Conservation (phyloP, 495 filamentous ascomycete species). For the Rhizodiscina lignyota region DNA sequence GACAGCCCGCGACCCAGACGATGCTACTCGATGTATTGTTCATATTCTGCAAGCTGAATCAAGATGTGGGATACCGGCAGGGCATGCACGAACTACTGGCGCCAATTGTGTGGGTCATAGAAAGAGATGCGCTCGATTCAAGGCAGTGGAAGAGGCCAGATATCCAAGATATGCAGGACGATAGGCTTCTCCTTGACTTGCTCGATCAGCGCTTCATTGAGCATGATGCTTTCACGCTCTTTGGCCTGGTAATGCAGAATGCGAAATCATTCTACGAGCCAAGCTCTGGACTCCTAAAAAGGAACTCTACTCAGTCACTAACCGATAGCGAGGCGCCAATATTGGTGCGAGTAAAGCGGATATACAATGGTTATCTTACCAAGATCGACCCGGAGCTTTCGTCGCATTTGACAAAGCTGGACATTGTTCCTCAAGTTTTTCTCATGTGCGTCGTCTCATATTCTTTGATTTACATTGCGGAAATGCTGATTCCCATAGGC, state of each 20-base stretch:
- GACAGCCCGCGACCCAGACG: slow-evolving; percentile 56
- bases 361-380: slow-evolving; percentile 65
- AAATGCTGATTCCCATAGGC: slow-evolving; percentile 30
- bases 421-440: slow-evolving; percentile 93
- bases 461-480: slow-evolving; percentile 1
- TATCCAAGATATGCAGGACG: slow-evolving; percentile 10
- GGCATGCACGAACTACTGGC: slow-evolving; percentile 96
- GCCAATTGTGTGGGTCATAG: slow-evolving; percentile 76
- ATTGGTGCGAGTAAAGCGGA: slow-evolving; percentile 64
- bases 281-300: slow-evolving; percentile 18
- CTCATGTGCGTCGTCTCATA: slow-evolving; percentile 47
- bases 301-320: slow-evolving; percentile 21
- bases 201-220: slow-evolving; percentile 61
- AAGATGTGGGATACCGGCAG: slow-evolving; percentile 76
- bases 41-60: slow-evolving; percentile 86
- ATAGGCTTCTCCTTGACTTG: slow-evolving; percentile 40
- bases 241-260: slow-evolving; percentile 69
- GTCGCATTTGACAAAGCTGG: slow-evolving; percentile 62
- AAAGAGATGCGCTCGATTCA: slow-evolving; percentile 49
- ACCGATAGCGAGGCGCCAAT: slow-evolving; percentile 46
- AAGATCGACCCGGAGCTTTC: slow-evolving; percentile 70
- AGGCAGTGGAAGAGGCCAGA: too few relatives aligned
- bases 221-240: slow-evolving; percentile 80
- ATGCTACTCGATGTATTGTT: slow-evolving; percentile 83
- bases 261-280: slow-evolving; percentile 79